phyloP scores from a whole-genome alignment of 805 yeast genomes.

The Pichia occidentalis region DNA sequence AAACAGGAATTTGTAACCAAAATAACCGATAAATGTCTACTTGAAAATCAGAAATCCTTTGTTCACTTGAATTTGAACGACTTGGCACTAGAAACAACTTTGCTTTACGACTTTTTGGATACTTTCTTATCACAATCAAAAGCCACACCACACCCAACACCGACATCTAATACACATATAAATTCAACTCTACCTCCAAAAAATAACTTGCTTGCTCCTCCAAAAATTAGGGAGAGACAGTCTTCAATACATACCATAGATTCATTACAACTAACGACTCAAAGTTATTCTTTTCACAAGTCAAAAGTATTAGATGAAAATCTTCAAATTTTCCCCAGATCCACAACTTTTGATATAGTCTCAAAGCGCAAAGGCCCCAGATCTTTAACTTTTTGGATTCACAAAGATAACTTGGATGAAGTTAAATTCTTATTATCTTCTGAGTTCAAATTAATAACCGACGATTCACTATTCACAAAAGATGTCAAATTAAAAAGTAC shows the following conservation, averaged over 20 bases:
- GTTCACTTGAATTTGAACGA: slow-evolving; percentile 53
- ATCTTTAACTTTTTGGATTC: slow-evolving; percentile 46
- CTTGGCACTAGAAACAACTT: slow-evolving; percentile 53
- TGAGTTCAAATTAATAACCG: slow-evolving; percentile 33
- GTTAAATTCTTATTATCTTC: slow-evolving; percentile 41
- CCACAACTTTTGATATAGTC: slow-evolving; percentile 33
- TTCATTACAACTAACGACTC: slow-evolving; percentile 17
- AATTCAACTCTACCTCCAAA: too few relatives aligned
- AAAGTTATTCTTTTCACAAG: slow-evolving; percentile 1
- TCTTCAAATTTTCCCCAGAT: slow-evolving; percentile 17
- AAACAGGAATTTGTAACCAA: slow-evolving; percentile 30
- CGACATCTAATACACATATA: too few relatives aligned
- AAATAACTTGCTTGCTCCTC: too few relatives aligned
- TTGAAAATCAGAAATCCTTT: slow-evolving; percentile 46
- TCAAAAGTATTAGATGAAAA: not conserved
- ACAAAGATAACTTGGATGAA: slow-evolving; percentile 52
- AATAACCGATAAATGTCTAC: slow-evolving; percentile 25
- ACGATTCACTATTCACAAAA: slow-evolving; percentile 27
- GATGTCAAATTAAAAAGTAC: slow-evolving; percentile 18
- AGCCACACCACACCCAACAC: too few relatives aligned
- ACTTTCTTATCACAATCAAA: slow-evolving; percentile 16
- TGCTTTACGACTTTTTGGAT: slow-evolving; percentile 43
- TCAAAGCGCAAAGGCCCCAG: slow-evolving; percentile 31
- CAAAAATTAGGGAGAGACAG: slow-evolving; percentile 4
- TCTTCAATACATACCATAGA: slow-evolving; percentile 20